Percentiles rank a stretch among this genome's conserved stretches.
These are phyloP conservation scores for Mycena rebaudengoi DNA, from an alignment of 768 basidiomycete genomes.

Conservation along the genomic window DNA sequence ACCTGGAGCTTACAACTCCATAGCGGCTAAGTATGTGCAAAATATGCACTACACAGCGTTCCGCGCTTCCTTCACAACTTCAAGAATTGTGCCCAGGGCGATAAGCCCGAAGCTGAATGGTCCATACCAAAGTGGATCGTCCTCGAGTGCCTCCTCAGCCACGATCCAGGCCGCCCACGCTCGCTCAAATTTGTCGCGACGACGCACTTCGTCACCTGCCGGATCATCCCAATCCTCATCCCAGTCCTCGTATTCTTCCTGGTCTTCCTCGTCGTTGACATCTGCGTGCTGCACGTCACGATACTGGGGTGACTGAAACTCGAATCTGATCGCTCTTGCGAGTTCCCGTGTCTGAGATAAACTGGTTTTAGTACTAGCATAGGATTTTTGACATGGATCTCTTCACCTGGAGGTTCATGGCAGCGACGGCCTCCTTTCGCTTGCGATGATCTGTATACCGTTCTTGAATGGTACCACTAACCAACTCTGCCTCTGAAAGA, in stretches of 20 bases:
- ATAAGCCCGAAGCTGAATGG: constrained; percentile 56
- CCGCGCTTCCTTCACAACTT: constrained; percentile 42
- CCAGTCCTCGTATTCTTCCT: constrained; percentile 31
- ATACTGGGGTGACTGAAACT: constrained; percentile 27
- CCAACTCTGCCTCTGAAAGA: constrained; percentile 51
- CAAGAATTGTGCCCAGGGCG: constrained; percentile 52
- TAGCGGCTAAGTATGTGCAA: too few species aligned
- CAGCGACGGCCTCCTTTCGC: constrained; percentile 46
- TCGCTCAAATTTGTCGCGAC: constrained; percentile 43
- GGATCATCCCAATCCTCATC: constrained; percentile 38
- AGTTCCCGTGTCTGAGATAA: constrained; percentile 55
- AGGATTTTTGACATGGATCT: too few species aligned
- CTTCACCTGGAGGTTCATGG: constrained; percentile 56
- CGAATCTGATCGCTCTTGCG: constrained; percentile 44
- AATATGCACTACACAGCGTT: neutral
- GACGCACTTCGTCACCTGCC: constrained; percentile 32
- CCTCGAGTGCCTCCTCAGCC: constrained; percentile 39
- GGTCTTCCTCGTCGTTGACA: constrained; percentile 37
- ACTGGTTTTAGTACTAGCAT: too few species aligned
- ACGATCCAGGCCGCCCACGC: constrained; percentile 56
- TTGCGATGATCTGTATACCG: constrained; percentile 52
- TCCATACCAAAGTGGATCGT: constrained; percentile 44
- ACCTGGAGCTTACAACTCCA: too few species aligned
- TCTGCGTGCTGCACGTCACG: constrained; percentile 22
- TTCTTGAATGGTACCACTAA: constrained; percentile 56